Evolutionary conservation across 2,329 filamentous ascomycete genomes (phyloP).

Genomic region (Epichloe hybrida): DNA sequence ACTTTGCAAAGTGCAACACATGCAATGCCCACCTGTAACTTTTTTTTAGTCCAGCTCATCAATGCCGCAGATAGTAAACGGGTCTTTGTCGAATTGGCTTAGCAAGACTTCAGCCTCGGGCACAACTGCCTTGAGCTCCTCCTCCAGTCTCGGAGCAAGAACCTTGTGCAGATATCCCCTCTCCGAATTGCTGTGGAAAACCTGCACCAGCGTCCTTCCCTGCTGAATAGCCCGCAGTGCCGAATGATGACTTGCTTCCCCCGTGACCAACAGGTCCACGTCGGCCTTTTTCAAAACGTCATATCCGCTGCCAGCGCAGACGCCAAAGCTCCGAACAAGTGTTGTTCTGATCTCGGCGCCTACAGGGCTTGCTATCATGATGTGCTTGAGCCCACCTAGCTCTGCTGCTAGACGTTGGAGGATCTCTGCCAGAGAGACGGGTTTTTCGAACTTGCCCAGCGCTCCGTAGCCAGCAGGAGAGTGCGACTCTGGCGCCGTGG

Average conservation of each 20-base stretch:
- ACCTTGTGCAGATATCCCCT: conserved; percentile 60
- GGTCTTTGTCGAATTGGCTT: conserved; percentile 73
- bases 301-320: conserved; percentile 82
- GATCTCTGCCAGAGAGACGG: conserved; percentile 29
- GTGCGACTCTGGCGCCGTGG: conserved; percentile 27
- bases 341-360: conserved; percentile 22
- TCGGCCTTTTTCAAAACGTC: conserved; percentile 55
- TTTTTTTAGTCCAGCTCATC: conserved; percentile 18
- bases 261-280: conserved; percentile 77
- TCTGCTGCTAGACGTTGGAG: conserved; percentile 45
- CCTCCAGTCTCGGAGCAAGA: conserved; percentile 52
- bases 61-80: conserved; percentile 62
- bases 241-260: conserved; percentile 88
- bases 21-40: background rate
- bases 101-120: conserved; percentile 50
- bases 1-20: background rate
- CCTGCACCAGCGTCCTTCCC: conserved; percentile 66
- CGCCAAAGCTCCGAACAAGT: conserved; percentile 56
- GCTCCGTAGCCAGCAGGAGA: conserved; percentile 40
- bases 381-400: conserved; percentile 48
- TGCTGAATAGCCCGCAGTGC: conserved; percentile 75
- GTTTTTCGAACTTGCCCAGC: conserved; percentile 26
- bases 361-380: conserved; percentile 40
- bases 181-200: conserved; percentile 93
- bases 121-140: conserved; percentile 37